Evolutionary conservation across 2,329 filamentous ascomycete species (phyloP).

Genomic region (Macrophomina pseudophaseolina): DNA sequence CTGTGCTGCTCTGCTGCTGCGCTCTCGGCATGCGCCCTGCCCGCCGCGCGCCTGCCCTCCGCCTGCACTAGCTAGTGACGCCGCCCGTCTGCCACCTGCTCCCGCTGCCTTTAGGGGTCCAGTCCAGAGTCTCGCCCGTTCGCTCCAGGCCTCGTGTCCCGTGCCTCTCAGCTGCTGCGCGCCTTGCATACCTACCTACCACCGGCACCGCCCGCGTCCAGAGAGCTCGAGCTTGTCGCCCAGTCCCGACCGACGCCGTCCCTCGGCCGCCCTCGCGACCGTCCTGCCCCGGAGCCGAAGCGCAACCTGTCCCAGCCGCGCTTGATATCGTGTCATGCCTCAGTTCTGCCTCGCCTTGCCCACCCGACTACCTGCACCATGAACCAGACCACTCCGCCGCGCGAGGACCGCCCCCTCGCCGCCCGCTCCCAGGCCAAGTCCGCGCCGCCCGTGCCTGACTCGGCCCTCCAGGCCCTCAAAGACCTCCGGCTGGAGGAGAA

Average conservation of each 20-base stretch:
- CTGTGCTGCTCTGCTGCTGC: not conserved
- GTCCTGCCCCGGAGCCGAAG: constrained; percentile 10
- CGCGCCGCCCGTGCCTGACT: constrained; percentile 15
- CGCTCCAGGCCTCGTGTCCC: constrained; percentile 5
- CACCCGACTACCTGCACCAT: not conserved
- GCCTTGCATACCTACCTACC: constrained; percentile 4
- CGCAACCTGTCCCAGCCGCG: constrained; percentile 23
- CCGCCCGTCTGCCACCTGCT: not conserved
- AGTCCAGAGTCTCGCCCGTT: constrained; percentile 2
- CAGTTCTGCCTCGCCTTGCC: constrained; percentile 11
- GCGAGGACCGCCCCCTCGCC: constrained; percentile 6
- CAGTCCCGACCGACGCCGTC: not conserved
- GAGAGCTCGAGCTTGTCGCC: not conserved
- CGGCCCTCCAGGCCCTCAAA: constrained; percentile 17
- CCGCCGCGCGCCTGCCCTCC: constrained; percentile 4
- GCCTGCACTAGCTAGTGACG: constrained; percentile 2
- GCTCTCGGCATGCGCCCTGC: constrained; percentile 1
- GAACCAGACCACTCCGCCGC: constrained; percentile 3
- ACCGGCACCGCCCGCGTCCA: not conserved
- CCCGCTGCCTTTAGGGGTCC: constrained; percentile 4
- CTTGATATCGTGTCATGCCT: constrained; percentile 25
- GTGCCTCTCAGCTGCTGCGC: constrained; percentile 18
- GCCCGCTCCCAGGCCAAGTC: constrained; percentile 16
- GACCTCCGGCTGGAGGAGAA: constrained; percentile 18
- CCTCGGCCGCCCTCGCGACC: constrained; percentile 16